phyloP scores from a whole-genome alignment of 257 asterid species.

The Haberlea rhodopensis region DNA sequence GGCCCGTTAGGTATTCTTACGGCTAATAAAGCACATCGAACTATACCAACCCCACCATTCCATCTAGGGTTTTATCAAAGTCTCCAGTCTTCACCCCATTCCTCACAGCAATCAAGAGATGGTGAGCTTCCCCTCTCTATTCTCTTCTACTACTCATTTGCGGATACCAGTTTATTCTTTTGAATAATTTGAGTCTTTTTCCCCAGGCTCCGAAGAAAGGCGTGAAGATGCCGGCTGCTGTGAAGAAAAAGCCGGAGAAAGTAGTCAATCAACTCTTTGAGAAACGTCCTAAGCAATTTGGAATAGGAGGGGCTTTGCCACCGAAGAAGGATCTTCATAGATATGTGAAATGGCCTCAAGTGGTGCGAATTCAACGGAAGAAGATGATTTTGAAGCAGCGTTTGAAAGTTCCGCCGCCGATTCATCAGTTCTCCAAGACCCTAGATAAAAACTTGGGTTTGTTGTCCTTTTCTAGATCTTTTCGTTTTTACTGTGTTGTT shows the following conservation, averaged over 20 bases:
- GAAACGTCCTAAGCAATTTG: constrained; percentile 56
- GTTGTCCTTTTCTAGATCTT: neutral
- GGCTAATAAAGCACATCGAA: too few species aligned
- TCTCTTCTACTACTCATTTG: neutral
- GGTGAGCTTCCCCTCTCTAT: neutral
- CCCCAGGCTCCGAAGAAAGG: constrained; percentile 64
- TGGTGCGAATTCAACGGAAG: neutral
- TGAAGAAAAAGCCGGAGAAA: constrained; percentile 46
- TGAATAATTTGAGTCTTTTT: neutral
- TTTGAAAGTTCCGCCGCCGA: constrained; percentile 32
- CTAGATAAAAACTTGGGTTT: constrained; percentile 49
- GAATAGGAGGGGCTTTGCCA: constrained; percentile 55
- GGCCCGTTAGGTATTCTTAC: too few species aligned
- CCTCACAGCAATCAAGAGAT: constrained; percentile 15
- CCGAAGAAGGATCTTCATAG: constrained; percentile 59
- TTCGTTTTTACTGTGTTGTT: too few species aligned
- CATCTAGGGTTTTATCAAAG: constrained; percentile 14
- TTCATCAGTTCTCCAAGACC: constrained; percentile 56
- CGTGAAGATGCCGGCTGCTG: constrained; percentile 37
- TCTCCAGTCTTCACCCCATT: too few species aligned
- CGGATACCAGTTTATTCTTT: neutral
- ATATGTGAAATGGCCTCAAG: constrained; percentile 38
- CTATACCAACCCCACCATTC: too few species aligned
- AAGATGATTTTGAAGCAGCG: neutral
- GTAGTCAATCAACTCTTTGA: constrained; percentile 48